Conservation (phyloP, 2,329 filamentous ascomycete species). For the Sclerotinia subarctica region DNA sequence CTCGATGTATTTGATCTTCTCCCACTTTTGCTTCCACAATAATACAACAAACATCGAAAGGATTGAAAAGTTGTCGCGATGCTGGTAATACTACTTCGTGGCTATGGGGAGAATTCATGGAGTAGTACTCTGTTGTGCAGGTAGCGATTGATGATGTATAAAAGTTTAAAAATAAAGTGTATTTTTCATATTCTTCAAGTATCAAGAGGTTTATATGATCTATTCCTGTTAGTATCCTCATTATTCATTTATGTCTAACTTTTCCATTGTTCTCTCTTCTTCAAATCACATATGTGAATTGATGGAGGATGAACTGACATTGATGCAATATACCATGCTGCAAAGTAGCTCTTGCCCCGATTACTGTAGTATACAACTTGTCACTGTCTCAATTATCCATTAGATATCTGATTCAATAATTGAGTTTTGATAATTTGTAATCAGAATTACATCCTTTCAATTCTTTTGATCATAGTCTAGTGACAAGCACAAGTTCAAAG, state of each 20-base stretch:
- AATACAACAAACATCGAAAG: neutral
- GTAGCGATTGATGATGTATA: too few species aligned
- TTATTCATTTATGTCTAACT: neutral
- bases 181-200: too few species aligned
- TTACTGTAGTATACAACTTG: neutral
- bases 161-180: neutral
- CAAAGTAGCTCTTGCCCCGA: neutral
- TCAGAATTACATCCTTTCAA: neutral
- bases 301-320: neutral
- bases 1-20: neutral
- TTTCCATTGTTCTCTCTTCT: neutral
- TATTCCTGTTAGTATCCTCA: neutral
- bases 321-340: neutral
- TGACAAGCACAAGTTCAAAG: neutral
- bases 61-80: neutral
- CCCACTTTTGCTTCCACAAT: neutral
- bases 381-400: neutral
- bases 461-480: too few species aligned
- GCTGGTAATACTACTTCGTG: neutral
- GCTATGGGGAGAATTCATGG: fast-evolving
- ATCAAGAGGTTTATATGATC: neutral
- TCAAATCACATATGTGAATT: neutral
- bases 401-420: too few species aligned
- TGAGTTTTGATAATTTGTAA: fast-evolving
- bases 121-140: neutral